Evolutionary conservation across 352 stramenopile species (phyloP), one percentile per base, ranked within the genome.

Genomic region (Phytophthora fragariaefolia): DNA sequence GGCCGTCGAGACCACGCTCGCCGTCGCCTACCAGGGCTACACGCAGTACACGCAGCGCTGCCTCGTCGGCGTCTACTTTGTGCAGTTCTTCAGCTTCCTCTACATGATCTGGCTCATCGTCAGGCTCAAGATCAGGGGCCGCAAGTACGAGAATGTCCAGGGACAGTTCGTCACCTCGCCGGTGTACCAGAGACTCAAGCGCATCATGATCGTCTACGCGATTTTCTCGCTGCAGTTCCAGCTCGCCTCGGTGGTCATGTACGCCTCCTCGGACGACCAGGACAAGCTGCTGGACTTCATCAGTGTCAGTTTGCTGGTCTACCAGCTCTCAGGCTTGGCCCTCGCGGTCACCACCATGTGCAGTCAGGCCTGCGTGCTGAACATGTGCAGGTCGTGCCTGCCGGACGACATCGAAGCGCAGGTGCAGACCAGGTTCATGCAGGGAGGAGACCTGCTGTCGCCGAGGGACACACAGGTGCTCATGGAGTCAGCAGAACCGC

Each of bases 161-260:
- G 82, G 82, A n/a, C 63, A 76, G 36, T 88, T 92, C 36, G 71
- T 89, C 49, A 73, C 70, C 1, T 92, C 83, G 2, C 83, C 83
- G 7, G 69, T 92, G n/a, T 92, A 92, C 52, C 69, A 84, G 53
- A 74, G 83, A 34, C 79, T 92, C 56, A 85, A 90, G 65, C 69
- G 66, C 15, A 90, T 92, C 66, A 80, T 92, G 79, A 66, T 90
- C 15, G 78, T 92, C 23, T 92, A 89, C 48, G 75, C 71, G 3
- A 2, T 86, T 7, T 92, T 89, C 36, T 77, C 77, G 6, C 66
- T 89, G 47, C 84, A 90, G 54, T 91, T 81, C 55, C 76, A 89
- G 49, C n/a, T 85, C 28, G 78, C 65, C 18, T 85, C 76, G 0
- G 74, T 83, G 8, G 56, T 83, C 59, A 80, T 84, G 57, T 82